These are phyloP conservation scores for Massarina eburnea DNA, from an alignment of 2,329 filamentous ascomycete genomes.

Conservation along the genomic window DNA sequence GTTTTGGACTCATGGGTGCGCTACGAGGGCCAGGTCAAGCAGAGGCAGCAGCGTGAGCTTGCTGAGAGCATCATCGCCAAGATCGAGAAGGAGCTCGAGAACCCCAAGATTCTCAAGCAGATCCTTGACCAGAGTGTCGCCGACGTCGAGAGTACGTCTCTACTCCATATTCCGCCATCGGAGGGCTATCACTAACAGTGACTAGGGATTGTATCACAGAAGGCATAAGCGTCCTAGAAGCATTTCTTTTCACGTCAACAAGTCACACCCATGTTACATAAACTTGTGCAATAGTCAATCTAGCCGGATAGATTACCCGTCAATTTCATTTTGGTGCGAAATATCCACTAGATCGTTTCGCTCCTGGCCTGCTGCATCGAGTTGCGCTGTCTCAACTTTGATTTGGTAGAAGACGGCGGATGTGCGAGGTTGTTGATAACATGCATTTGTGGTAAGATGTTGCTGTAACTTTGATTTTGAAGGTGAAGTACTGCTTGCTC, in stretches of 20 bases:
- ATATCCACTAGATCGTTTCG: no score
- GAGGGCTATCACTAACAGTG: slow-evolving; percentile 11
- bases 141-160: slow-evolving; percentile 98
- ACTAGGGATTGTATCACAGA: slow-evolving; percentile 43
- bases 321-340: slow-evolving; percentile 12
- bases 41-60: slow-evolving; percentile 96
- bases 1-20: slow-evolving; percentile 98
- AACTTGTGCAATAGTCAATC: slow-evolving; percentile 45
- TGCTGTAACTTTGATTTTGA: no score
- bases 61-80: slow-evolving; percentile 92
- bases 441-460: no score
- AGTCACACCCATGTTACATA: slow-evolving; percentile 40
- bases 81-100: slow-evolving; percentile 98
- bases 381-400: no score
- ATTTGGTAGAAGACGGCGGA: no score
- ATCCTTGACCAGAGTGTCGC: slow-evolving; percentile 95
- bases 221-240: slow-evolving; percentile 39
- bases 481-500: no score
- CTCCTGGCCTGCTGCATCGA: no score
- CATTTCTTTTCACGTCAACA: slow-evolving; percentile 27
- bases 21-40: slow-evolving; percentile 98
- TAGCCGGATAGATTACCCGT: slow-evolving; percentile 35
- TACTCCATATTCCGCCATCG: slow-evolving; percentile 42
- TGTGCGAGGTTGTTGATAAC: no score
- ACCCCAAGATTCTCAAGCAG: slow-evolving; percentile 94